These are phyloP conservation scores for Westerdykella sp. DNA, from an alignment of 2,329 filamentous ascomycete species.

Conservation along the genomic window DNA sequence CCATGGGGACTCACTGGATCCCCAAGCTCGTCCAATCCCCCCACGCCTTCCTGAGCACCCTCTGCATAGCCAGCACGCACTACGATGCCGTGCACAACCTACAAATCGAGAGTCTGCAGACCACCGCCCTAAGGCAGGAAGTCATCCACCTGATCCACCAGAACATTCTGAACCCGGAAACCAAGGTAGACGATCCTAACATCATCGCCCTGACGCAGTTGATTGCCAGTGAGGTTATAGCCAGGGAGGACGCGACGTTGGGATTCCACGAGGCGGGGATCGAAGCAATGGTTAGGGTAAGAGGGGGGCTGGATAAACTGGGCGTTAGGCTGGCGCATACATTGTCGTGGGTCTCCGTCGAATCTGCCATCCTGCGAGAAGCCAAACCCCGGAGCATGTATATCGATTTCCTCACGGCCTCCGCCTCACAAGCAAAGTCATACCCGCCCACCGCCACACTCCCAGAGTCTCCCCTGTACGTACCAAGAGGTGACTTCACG, in stretches of 20 bases:
- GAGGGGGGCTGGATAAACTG: conserved; percentile 30
- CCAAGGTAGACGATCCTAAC: conserved; percentile 27
- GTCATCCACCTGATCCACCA: conserved; percentile 28
- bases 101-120: conserved; percentile 24
- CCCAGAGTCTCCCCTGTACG: conserved; percentile 35
- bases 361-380: conserved; percentile 31
- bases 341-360: conserved; percentile 27
- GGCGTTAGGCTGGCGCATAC: conserved; percentile 29
- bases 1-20: conserved; percentile 32
- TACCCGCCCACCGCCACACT: conserved; percentile 17
- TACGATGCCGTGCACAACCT: conserved; percentile 24
- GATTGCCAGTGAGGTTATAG: conserved; percentile 30
- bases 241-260: conserved; percentile 16
- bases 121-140: conserved; percentile 28
- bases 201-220: conserved; percentile 34
- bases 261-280: conserved; percentile 26
- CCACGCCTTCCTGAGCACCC: conserved; percentile 35
- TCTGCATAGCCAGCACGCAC: conserved; percentile 32
- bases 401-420: conserved; percentile 16
- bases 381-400: conserved; percentile 21
- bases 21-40: conserved; percentile 27
- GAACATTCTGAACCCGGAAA: conserved; percentile 18
- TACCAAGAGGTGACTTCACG: conserved; percentile 21
- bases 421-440: not conserved
- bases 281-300: conserved; percentile 25